Conservation (phyloP, 2,329 filamentous ascomycete genomes). For the Meredithiella fracta region DNA sequence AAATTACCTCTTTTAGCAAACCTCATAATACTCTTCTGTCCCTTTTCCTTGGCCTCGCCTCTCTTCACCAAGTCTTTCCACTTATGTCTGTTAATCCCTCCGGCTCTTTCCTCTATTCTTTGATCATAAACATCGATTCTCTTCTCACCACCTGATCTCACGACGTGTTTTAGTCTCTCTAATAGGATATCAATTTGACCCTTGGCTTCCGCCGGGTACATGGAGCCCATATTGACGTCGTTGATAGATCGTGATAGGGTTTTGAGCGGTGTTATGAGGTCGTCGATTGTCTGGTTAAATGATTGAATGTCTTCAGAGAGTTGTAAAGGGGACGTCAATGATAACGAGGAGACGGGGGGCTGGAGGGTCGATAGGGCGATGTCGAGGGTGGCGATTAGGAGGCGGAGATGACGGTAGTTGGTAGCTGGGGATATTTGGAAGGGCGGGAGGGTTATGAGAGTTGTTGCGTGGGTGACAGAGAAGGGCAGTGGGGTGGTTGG, state of each 20-base stretch:
- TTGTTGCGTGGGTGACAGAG: neutral
- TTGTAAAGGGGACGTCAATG: constrained; percentile 15
- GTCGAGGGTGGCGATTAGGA: constrained; percentile 53
- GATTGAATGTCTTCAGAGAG: constrained; percentile 17
- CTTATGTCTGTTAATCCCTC: neutral
- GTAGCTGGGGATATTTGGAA: constrained; percentile 33
- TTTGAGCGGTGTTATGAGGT: constrained; percentile 43
- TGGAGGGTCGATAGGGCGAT: constrained; percentile 52
- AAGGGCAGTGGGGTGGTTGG: no score
- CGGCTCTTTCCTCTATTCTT: constrained; percentile 4
- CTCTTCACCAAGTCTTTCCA: constrained; percentile 17
- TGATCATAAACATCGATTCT: constrained; percentile 36
- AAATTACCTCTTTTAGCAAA: constrained; percentile 21
- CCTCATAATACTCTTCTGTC: constrained; percentile 34
- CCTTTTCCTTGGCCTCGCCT: constrained; percentile 26
- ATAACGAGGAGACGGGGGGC: constrained; percentile 14
- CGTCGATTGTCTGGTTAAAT: constrained; percentile 60
- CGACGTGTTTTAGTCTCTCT: constrained; percentile 52
- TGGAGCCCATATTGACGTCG: constrained; percentile 55
- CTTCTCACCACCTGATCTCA: constrained; percentile 45
- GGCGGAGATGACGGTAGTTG: constrained; percentile 52
- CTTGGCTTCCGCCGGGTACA: constrained; percentile 62
- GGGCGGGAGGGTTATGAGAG: constrained; percentile 33
- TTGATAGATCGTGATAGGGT: constrained; percentile 45
- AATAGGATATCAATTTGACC: constrained; percentile 57